These are phyloP conservation scores for Neurospora sp. DNA, from an alignment of 495 filamentous ascomycete species.

Conservation along the genomic window DNA sequence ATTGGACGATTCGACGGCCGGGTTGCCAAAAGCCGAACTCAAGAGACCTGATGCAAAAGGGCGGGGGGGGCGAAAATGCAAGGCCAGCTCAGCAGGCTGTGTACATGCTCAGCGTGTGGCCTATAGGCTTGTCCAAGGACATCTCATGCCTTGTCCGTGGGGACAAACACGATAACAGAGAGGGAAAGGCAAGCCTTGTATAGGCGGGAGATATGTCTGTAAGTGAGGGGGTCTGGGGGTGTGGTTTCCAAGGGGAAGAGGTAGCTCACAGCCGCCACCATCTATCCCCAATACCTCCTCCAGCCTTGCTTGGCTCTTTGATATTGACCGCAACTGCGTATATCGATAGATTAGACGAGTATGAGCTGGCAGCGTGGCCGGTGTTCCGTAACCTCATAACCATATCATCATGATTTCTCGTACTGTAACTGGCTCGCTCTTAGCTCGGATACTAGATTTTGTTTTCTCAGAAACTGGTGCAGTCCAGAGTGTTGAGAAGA, in stretches of 20 bases:
- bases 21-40: slow-evolving; percentile 16
- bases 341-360: background rate
- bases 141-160: background rate
- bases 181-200: background rate
- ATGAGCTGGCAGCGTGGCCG: background rate
- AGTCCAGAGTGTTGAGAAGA: background rate
- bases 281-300: too few relatives aligned
- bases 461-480: background rate
- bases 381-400: background rate
- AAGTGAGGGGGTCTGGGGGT: too few relatives aligned
- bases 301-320: background rate
- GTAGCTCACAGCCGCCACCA: background rate
- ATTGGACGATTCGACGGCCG: slow-evolving; percentile 15
- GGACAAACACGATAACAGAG: background rate
- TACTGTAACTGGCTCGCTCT: background rate
- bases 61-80: slow-evolving; percentile 24
- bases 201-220: background rate
- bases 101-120: background rate
- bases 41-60: slow-evolving; percentile 2
- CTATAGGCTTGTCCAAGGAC: background rate
- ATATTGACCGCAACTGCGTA: background rate
- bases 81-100: slow-evolving; percentile 26
- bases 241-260: too few relatives aligned
- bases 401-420: background rate
- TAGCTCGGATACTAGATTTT: background rate